A percentile compares a stretch with the other conserved stretches of the same genome.
Conservation (phyloP, 2,329 filamentous ascomycete genomes). For the Tolypocladium cylindrosporum region DNA sequence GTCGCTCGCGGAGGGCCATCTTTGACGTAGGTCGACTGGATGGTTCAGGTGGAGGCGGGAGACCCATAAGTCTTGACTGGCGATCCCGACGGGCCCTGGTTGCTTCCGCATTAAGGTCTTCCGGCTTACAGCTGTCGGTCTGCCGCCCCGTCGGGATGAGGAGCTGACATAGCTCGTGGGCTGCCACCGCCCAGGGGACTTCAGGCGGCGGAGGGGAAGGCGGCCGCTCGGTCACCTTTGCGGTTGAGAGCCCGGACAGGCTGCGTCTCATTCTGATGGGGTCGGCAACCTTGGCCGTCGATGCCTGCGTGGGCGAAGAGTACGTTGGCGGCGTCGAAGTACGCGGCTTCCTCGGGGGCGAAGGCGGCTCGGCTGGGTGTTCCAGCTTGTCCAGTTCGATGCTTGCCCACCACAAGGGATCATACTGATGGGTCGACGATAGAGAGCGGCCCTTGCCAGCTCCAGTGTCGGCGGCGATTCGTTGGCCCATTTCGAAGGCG, state of each 20-base stretch:
- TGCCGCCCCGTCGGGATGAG: constrained; percentile 69
- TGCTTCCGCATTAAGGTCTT: constrained; percentile 67
- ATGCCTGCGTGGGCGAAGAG: constrained; percentile 80
- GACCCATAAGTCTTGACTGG: constrained; percentile 37
- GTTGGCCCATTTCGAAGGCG: constrained; percentile 48
- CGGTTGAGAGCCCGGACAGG: constrained; percentile 40
- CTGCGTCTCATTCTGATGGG: constrained; percentile 56
- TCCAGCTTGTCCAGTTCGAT: constrained; percentile 62
- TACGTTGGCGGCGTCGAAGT: constrained; percentile 58
- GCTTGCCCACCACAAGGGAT: constrained; percentile 63
- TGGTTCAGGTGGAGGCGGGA: constrained; percentile 14
- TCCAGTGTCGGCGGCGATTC: constrained; percentile 24
- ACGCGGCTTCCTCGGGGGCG: constrained; percentile 43
- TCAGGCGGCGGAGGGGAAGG: constrained; percentile 66
- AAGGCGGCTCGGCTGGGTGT: constrained; percentile 37
- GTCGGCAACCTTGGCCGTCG: constrained; percentile 67
- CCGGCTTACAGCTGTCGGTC: constrained; percentile 63
- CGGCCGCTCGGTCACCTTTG: constrained; percentile 19
- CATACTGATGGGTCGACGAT: constrained; percentile 37
- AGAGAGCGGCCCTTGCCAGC: constrained; percentile 4
- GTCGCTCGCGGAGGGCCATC: constrained; percentile 67
- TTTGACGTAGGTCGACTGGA: constrained; percentile 40
- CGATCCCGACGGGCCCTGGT: constrained; percentile 54
- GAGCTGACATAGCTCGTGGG: constrained; percentile 71
- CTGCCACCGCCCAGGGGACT: constrained; percentile 77